These are phyloP conservation scores for Globisporangium canariense DNA, from an alignment of 352 stramenopile genomes.

Conservation along the genomic window DNA sequence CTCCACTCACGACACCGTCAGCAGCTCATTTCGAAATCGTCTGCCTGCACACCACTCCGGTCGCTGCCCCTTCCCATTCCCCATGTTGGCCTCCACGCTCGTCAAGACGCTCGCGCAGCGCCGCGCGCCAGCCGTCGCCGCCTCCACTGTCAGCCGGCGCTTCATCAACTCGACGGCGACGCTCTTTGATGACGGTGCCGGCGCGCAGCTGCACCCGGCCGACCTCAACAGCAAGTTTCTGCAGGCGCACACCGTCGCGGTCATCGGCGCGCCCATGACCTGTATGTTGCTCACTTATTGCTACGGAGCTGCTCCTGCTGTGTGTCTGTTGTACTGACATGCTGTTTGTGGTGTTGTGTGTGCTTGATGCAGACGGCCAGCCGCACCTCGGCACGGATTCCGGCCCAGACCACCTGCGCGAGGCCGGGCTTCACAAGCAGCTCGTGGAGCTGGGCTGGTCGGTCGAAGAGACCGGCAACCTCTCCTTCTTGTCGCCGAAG, in stretches of 20 bases:
- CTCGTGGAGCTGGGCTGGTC: conserved; percentile 81
- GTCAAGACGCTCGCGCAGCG: conserved; percentile 10
- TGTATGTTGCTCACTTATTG: conserved; percentile 31
- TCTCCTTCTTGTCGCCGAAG: conserved; percentile 55
- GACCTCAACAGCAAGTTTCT: conserved; percentile 54
- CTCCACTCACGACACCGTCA: background rate
- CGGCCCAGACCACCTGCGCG: conserved; percentile 69
- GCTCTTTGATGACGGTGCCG: conserved; percentile 60
- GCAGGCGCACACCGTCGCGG: conserved; percentile 54
- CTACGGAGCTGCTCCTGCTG: conserved; percentile 2
- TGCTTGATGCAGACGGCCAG: conserved; percentile 61
- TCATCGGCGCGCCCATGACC: conserved; percentile 88
- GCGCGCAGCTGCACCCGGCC: conserved; percentile 54
- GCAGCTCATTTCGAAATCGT: conserved; percentile 2
- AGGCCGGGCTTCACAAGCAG: conserved; percentile 73
- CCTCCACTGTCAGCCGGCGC: conserved; percentile 24
- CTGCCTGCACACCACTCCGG: background rate
- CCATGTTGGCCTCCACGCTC: conserved; percentile 15
- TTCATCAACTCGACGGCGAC: conserved; percentile 46
- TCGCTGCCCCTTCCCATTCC: background rate
- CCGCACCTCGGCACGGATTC: conserved; percentile 75
- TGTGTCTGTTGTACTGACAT: background rate
- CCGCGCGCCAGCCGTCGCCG: background rate
- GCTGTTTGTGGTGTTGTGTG: background rate
- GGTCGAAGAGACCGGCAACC: conserved; percentile 83